Conservation (phyloP, 129 eudicot genomes). For the Helianthus annuus region HanXRQr2.0-SUNRISE NC_035449.2:768685-769184, state of each 20-base stretch:
- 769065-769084: constrained; percentile 90
- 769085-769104: constrained; percentile 69
- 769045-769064: constrained; percentile 93
- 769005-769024: constrained; percentile 88
- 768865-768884: constrained; percentile 66
- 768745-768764: constrained; percentile 96
- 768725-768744: constrained; percentile 99
- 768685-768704: constrained; percentile 99
- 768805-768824: constrained; percentile 91
- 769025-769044: constrained; percentile 65
- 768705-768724: constrained; percentile 99
- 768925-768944: constrained; percentile 93
- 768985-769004: constrained; percentile 99
- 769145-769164: constrained; percentile 97
- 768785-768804: constrained; percentile 93
- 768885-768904: constrained; percentile 62
- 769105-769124: constrained; percentile 96
- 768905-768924: constrained; percentile 77
- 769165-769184: constrained; percentile 80
- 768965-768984: constrained; percentile 91
- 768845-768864: constrained; percentile 90
- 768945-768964: constrained; percentile 98
- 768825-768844: constrained; percentile 95
- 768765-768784: constrained; percentile 99
- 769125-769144: constrained; percentile 89